phyloP scores from a whole-genome alignment of 2,329 filamentous ascomycete genomes.

The Neofusicoccum kwambonambiense region DNA sequence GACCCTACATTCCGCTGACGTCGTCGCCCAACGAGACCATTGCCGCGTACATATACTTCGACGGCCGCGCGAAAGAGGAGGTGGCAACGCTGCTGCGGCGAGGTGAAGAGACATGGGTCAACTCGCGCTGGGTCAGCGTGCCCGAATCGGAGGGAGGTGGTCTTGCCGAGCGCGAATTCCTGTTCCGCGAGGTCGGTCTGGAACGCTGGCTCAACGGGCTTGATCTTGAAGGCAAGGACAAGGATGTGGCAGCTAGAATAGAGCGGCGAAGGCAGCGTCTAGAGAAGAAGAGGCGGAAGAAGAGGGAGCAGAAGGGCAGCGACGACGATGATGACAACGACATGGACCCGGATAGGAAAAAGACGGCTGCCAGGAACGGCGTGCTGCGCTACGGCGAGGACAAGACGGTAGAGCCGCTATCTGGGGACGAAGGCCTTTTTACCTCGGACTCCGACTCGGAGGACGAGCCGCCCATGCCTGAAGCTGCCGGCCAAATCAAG shows the following conservation, averaged over 20 bases:
- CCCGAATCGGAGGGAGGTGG: constrained; percentile 89
- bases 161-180: constrained; percentile 90
- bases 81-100: constrained; percentile 89
- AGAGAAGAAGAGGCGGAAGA: constrained; percentile 82
- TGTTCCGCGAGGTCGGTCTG: constrained; percentile 94
- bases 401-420: constrained; percentile 67
- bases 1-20: constrained; percentile 88
- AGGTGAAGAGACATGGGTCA: constrained; percentile 98
- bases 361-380: constrained; percentile 43
- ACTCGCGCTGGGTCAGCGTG: constrained; percentile 95
- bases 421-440: constrained; percentile 66
- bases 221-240: constrained; percentile 78
- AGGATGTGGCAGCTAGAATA: constrained; percentile 78
- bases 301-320: constrained; percentile 55
- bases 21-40: constrained; percentile 94
- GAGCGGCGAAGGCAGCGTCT: constrained; percentile 64
- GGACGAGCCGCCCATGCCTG: constrained; percentile 81
- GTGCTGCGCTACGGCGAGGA: constrained; percentile 81
- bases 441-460: constrained; percentile 68
- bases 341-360: constrained; percentile 39
- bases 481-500: constrained; percentile 96
- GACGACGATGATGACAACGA: constrained; percentile 40
- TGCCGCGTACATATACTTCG: constrained; percentile 98
- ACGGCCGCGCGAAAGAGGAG: constrained; percentile 91
- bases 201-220: constrained; percentile 96